These are phyloP conservation scores for Parastagonospora avenae DNA, from an alignment of 2,329 filamentous ascomycete species.

Conservation along the genomic window DNA sequence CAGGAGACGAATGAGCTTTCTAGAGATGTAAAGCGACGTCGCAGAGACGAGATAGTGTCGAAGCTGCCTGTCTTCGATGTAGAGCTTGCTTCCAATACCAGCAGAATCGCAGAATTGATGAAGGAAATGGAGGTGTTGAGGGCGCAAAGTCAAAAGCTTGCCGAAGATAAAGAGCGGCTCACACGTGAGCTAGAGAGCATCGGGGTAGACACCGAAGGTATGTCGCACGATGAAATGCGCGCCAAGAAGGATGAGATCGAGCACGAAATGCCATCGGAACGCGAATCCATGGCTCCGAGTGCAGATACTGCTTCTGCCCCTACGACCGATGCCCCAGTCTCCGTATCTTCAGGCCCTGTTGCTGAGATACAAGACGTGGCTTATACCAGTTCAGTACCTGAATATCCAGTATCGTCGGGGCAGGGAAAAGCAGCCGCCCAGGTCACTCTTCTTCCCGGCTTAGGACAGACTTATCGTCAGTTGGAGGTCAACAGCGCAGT, in stretches of 20 bases:
- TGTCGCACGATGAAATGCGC: slow-evolving; percentile 52
- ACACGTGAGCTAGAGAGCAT: slow-evolving; percentile 56
- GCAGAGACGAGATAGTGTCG: slow-evolving; percentile 56
- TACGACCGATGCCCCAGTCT: neutral
- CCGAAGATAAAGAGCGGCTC: slow-evolving; percentile 50
- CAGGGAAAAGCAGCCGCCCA: slow-evolving; percentile 1
- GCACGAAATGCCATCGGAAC: slow-evolving; percentile 25
- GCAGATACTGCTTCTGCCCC: neutral
- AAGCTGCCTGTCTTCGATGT: slow-evolving; percentile 54
- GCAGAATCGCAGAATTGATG: slow-evolving; percentile 47
- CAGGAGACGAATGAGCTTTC: neutral
- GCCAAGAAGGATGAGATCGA: slow-evolving; percentile 48
- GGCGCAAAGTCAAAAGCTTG: slow-evolving; percentile 46
- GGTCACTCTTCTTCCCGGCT: slow-evolving; percentile 16
- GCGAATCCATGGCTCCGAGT: neutral
- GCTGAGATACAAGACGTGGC: neutral
- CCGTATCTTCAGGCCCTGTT: neutral
- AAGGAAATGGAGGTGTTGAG: slow-evolving; percentile 53
- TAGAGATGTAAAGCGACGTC: slow-evolving; percentile 29
- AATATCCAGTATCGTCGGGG: neutral
- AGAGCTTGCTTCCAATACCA: slow-evolving; percentile 49
- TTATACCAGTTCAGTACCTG: neutral
- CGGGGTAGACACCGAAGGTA: slow-evolving; percentile 54
- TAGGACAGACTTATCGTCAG: slow-evolving; percentile 7
- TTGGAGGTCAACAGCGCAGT: neutral